phyloP scores from a whole-genome alignment of 768 basidiomycete genomes.

The Podaxis carcinomalis region DNA sequence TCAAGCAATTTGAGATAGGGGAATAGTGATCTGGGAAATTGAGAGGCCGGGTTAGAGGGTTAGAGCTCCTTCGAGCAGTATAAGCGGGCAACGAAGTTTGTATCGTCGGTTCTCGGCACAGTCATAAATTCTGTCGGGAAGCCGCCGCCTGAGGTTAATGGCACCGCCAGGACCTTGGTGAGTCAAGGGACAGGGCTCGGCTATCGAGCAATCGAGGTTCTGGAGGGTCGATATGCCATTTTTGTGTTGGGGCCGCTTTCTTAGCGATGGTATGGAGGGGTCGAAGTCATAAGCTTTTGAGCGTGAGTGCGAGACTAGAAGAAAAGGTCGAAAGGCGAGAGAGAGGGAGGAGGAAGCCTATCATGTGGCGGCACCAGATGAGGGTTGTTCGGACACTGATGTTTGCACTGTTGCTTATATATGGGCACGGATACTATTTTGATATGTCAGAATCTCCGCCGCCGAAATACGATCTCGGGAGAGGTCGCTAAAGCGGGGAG shows the following conservation, averaged over 20 bases:
- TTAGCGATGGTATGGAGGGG: neutral
- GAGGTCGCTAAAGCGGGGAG: neutral
- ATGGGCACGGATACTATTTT: neutral
- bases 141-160: neutral
- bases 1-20: neutral
- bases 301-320: neutral
- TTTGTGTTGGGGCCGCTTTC: neutral
- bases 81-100: neutral
- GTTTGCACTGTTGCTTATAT: neutral
- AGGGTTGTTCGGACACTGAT: neutral
- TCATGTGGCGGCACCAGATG: neutral
- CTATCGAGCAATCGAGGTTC: neutral
- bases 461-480: neutral
- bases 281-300: neutral
- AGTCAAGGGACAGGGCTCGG: neutral
- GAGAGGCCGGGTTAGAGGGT: neutral
- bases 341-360: neutral
- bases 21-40: neutral
- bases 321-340: neutral
- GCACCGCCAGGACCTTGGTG: neutral
- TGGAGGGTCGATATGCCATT: neutral
- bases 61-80: neutral
- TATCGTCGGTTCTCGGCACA: neutral
- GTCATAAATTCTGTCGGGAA: neutral
- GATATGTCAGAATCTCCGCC: neutral